Percentiles rank a stretch among this genome's conserved stretches.
These are phyloP conservation scores for Candida ficus DNA, from an alignment of 805 yeast species.

Conservation along the genomic window DNA sequence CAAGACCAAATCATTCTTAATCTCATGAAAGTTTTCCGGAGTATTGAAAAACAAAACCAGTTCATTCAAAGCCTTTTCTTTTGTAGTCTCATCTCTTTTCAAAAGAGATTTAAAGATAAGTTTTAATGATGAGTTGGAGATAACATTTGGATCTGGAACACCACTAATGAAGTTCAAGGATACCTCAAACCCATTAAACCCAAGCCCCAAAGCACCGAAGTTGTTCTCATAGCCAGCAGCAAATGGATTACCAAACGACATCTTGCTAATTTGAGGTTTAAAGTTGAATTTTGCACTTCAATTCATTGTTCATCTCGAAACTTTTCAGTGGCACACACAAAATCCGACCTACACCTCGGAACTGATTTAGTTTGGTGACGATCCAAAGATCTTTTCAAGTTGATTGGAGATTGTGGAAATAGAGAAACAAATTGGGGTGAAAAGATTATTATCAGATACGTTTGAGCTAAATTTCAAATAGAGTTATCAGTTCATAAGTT, in stretches of 20 bases:
- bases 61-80: constrained; percentile 70
- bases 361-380: no score
- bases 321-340: no score
- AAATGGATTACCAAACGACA: constrained; percentile 23
- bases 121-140: constrained; percentile 44
- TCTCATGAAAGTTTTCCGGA: constrained; percentile 17
- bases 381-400: no score
- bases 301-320: no score
- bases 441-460: no score
- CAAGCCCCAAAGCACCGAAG: constrained; percentile 27
- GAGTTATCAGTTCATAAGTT: no score
- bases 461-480: no score
- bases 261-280: no score
- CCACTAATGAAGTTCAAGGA: constrained; percentile 76
- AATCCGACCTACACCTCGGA: no score
- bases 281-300: no score
- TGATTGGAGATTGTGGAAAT: no score
- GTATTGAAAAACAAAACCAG: constrained; percentile 31
- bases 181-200: constrained; percentile 44
- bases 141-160: constrained; percentile 59
- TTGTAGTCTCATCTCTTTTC: constrained; percentile 81
- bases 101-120: constrained; percentile 69
- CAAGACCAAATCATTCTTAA: constrained; percentile 50
- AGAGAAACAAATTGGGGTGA: no score
- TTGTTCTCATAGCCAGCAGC: constrained; percentile 8